A percentile compares a stretch with the other conserved stretches of the same genome.
These are phyloP conservation scores for Cytospora paraplurivora DNA, from an alignment of 2,329 filamentous ascomycete genomes.

Conservation along the genomic window DNA sequence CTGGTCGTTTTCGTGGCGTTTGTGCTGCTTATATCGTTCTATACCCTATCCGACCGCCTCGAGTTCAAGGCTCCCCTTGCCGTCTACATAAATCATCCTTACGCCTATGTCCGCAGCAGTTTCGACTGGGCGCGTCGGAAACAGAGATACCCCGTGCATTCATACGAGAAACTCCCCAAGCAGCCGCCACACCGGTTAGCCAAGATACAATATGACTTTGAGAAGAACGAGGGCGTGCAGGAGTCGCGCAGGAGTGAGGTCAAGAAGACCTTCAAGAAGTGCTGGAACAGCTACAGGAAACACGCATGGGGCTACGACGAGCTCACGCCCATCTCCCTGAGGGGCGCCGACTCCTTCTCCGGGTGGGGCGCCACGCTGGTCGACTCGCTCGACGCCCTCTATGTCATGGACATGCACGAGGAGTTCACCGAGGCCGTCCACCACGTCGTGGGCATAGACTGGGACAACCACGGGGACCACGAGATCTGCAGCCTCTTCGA, in stretches of 20 bases:
- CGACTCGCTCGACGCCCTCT: constrained; percentile 60
- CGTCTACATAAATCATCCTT: constrained; percentile 16
- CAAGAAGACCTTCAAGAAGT: constrained; percentile 45
- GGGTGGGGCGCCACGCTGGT: constrained; percentile 62
- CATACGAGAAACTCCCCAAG: constrained; percentile 37
- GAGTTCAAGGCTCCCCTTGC: constrained; percentile 22
- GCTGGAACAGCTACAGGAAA: constrained; percentile 55
- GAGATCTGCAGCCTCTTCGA: constrained; percentile 61
- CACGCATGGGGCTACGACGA: constrained; percentile 61
- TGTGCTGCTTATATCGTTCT: constrained; percentile 29
- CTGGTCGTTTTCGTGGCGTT: constrained; percentile 14
- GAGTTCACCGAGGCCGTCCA: constrained; percentile 57
- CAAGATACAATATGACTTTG: constrained; percentile 48
- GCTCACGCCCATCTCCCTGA: constrained; percentile 52
- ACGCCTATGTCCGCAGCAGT: constrained; percentile 34
- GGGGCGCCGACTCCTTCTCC: constrained; percentile 50
- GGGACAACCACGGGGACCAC: constrained; percentile 43
- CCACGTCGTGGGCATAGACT: constrained; percentile 57
- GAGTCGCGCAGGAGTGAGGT: constrained; percentile 42
- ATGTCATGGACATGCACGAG: constrained; percentile 59
- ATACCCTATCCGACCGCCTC: constrained; percentile 30
- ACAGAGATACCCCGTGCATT: constrained; percentile 31
- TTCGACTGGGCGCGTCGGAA: constrained; percentile 37
- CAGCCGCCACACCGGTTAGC: constrained; percentile 39
- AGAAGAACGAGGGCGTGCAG: constrained; percentile 35